These are phyloP conservation scores for Oryza meyeriana DNA, from an alignment of 176 grass and related monocot genomes.

Conservation along the genomic window DNA sequence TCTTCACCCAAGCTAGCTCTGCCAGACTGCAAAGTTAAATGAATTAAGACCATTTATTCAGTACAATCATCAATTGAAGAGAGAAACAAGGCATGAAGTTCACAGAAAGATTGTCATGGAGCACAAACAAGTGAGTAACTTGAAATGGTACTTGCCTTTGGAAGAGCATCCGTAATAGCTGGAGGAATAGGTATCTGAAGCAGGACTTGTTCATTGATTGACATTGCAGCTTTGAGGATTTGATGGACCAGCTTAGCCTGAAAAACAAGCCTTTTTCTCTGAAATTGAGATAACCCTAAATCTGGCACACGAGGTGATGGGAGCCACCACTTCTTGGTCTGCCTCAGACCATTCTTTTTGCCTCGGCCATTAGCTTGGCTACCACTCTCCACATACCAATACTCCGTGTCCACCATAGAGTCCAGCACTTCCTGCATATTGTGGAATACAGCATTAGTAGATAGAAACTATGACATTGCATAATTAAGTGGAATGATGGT, in stretches of 20 bases:
- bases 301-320: constrained; percentile 79
- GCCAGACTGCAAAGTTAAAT: constrained; percentile 62
- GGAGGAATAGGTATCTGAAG: constrained; percentile 69
- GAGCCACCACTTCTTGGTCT: constrained; percentile 95
- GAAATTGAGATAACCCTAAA: constrained; percentile 55
- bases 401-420: constrained; percentile 79
- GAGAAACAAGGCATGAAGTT: background rate
- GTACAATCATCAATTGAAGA: background rate
- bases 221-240: constrained; percentile 91
- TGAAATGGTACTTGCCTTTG: constrained; percentile 63
- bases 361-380: constrained; percentile 36
- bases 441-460: constrained; percentile 4
- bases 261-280: constrained; percentile 78
- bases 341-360: constrained; percentile 44
- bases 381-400: constrained; percentile 87
- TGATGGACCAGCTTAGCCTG: constrained; percentile 91
- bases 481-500: background rate
- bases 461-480: constrained; percentile 6
- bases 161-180: constrained; percentile 72
- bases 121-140: background rate
- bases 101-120: background rate
- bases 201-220: constrained; percentile 88
- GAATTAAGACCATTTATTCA: background rate
- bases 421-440: constrained; percentile 81
- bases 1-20: constrained; percentile 88